A percentile compares a stretch with the other conserved stretches of the same genome.
These are phyloP conservation scores for Leishmania mexicana DNA, from an alignment of 208 protist species.

Conservation along the genomic window DNA sequence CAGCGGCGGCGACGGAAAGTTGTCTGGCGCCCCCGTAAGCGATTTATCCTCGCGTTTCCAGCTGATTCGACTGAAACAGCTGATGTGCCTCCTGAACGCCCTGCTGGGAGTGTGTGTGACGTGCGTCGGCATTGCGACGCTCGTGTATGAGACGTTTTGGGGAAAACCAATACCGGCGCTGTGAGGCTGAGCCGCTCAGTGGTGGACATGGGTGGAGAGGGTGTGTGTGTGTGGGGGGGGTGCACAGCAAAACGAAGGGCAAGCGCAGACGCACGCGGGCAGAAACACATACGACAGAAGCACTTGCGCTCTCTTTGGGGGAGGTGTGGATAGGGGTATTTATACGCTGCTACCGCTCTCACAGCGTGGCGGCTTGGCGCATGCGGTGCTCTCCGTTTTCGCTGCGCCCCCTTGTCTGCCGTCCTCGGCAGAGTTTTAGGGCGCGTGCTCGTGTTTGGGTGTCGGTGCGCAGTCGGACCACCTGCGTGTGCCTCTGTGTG, in stretches of 20 bases:
- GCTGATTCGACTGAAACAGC: conserved; percentile 32
- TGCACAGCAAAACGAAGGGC: not conserved
- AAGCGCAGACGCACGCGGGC: not conserved
- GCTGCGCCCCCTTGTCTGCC: not conserved
- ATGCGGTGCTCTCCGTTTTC: not conserved
- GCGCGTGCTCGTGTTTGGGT: not conserved
- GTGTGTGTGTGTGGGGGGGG: no score
- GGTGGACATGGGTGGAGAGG: no score
- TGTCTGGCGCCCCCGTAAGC: not conserved
- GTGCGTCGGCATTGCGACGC: conserved; percentile 29
- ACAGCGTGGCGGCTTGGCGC: not conserved
- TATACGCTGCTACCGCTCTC: not conserved
- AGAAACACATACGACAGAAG: not conserved
- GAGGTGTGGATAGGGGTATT: no score
- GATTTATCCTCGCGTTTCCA: conserved; percentile 21
- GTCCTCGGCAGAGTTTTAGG: not conserved
- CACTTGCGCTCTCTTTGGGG: not conserved
- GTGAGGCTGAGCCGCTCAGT: not conserved
- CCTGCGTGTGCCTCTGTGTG: not conserved
- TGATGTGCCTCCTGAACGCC: conserved; percentile 40
- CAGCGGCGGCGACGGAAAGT: not conserved
- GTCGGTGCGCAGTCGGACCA: not conserved
- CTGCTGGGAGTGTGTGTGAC: conserved; percentile 45
- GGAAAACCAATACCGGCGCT: not conserved
- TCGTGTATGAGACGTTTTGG: conserved; percentile 27